Conservation (phyloP, 768 basidiomycete genomes). For the Tephrocybe sp. region DNA sequence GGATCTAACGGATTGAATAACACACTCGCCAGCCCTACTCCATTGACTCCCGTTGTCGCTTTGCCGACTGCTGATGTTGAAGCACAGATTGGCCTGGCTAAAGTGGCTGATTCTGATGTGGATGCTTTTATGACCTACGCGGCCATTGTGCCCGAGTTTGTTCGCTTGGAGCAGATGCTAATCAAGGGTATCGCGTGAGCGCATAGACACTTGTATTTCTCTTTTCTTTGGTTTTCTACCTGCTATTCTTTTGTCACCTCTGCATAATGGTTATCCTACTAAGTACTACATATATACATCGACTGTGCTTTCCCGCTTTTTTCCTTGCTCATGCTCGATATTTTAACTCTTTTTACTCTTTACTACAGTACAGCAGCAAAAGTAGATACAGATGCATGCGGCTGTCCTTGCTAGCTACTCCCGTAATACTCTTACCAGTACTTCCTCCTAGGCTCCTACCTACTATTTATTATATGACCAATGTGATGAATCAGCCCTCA, state of each 20-base stretch:
- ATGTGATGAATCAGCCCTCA: background rate
- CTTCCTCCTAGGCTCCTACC: background rate
- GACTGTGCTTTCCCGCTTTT: conserved; percentile 14
- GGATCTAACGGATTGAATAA: conserved; percentile 28
- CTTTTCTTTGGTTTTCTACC: conserved; percentile 1
- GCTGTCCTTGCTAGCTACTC: conserved; percentile 11
- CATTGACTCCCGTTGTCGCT: conserved; percentile 68
- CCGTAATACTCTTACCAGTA: conserved; percentile 9
- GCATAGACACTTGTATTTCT: background rate
- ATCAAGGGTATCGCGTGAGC: conserved; percentile 55
- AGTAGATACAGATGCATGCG: conserved; percentile 14
- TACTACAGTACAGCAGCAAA: conserved; percentile 11
- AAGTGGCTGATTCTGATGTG: conserved; percentile 80
- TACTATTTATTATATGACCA: conserved; percentile 1
- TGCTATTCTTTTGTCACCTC: conserved; percentile 1
- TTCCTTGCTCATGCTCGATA: conserved; percentile 5
- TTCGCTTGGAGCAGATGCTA: conserved; percentile 75
- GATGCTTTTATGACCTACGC: conserved; percentile 88
- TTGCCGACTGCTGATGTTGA: conserved; percentile 72
- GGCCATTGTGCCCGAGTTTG: conserved; percentile 81
- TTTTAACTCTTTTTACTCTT: background rate
- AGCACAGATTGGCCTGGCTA: conserved; percentile 71
- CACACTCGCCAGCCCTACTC: conserved; percentile 49
- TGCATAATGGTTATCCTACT: conserved; percentile 9
- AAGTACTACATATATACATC: conserved; percentile 4